Evolutionary conservation across 306 rosid genomes (phyloP), one percentile per base, ranked within the genome.

Genomic region (Pachyrhizus erosus): DNA sequence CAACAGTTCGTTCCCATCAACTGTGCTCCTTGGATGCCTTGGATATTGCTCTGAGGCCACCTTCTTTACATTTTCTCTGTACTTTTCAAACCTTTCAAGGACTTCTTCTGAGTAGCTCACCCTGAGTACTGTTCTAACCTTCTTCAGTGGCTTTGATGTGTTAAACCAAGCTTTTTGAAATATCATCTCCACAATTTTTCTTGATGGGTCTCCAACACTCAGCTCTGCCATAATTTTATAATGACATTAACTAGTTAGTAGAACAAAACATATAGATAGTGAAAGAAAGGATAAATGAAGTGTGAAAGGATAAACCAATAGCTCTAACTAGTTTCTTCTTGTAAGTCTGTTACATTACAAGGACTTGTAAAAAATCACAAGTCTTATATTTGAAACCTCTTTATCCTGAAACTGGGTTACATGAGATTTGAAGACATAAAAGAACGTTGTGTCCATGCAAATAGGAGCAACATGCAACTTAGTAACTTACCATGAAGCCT

Each of bases 181-280:
- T 20, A 91, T 92, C 87, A 88, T 86, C 90, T 91, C 97, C 17
- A 93, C 89, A 49, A 93, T 86, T 64, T 91, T 89, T 79, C 96
- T 88, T 71, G 97, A 87, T n/a, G 87, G 87, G 61, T 93, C 87
- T 86, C 89, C 94, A 7, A 43, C 52, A 39, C 84, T 79, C 17
- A 93, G 85, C 84, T 86, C 97, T 93, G 83, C 46, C 34, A 42
- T 70, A 76, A 15, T 29, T 69, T 62, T 9, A 57, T 40, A 75
- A 42, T 7, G 20, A 65, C 15, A 21, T 18, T 17, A 88, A 64
- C 33, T 15, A 45, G 43, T 78, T 48, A 77, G 24, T 34, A 20
- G 43, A 31, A 70, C 39, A 43, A 4, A 29, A 40, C n/a, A 51
- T 27, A 48, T 15, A 80, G 9, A 61, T 20, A 72, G 33, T 43